Percentiles rank a stretch among this genome's conserved stretches.
Conservation (phyloP, 2,329 filamentous ascomycete species). For the Lecanosticta acicola region DNA sequence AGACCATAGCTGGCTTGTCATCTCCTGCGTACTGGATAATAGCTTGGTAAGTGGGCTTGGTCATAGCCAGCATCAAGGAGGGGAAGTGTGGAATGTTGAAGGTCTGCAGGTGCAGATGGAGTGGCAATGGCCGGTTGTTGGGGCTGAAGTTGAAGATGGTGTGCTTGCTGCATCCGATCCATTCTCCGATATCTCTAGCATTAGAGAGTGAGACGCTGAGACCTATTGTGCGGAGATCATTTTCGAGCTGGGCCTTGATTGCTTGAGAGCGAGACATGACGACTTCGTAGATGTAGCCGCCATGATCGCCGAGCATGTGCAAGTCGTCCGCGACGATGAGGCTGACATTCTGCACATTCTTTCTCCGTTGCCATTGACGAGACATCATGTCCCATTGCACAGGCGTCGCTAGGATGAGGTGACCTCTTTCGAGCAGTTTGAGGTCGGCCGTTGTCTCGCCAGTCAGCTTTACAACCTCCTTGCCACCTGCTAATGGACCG, state of each 20-base stretch:
- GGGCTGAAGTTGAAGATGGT: slow-evolving; percentile 99
- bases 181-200: slow-evolving; percentile 89
- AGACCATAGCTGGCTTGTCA: slow-evolving; percentile 84
- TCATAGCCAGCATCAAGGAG: slow-evolving; percentile 97
- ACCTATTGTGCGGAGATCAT: slow-evolving; percentile 78
- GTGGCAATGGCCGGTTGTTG: slow-evolving; percentile 76
- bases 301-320: slow-evolving; percentile 81
- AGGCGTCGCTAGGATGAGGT: slow-evolving; percentile 87
- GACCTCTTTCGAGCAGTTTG: slow-evolving; percentile 77
- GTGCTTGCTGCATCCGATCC: slow-evolving; percentile 96
- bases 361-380: slow-evolving; percentile 90
- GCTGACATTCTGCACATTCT: slow-evolving; percentile 86
- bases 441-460: slow-evolving; percentile 89
- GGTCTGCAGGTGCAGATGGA: slow-evolving; percentile 92
- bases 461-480: slow-evolving; percentile 85
- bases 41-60: slow-evolving; percentile 83
- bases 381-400: slow-evolving; percentile 94
- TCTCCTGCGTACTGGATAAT: slow-evolving; percentile 82
- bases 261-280: slow-evolving; percentile 98
- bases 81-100: slow-evolving; percentile 96
- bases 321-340: slow-evolving; percentile 94
- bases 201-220: slow-evolving; percentile 89
- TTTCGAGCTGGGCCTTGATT: slow-evolving; percentile 81
- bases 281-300: slow-evolving; percentile 89
- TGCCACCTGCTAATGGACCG: slow-evolving; percentile 67